Evolutionary conservation across 345 rosid species (phyloP).

Genomic region (Crucihimalaya himalaica): DNA sequence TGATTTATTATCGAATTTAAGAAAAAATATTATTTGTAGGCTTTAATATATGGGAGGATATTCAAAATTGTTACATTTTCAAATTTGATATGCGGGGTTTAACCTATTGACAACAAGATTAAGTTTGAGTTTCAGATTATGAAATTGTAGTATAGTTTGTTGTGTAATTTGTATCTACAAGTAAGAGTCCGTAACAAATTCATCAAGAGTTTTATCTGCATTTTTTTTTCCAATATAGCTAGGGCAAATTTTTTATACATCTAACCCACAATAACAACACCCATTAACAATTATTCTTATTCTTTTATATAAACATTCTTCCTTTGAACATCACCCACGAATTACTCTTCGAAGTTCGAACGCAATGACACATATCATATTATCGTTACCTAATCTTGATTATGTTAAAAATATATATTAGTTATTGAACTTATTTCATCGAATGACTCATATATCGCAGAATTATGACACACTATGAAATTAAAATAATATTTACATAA

Average conservation of each 20-base stretch:
- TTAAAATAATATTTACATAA: constrained; percentile 22
- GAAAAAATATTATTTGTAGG: not conserved
- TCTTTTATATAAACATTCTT: not conserved
- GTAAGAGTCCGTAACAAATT: not conserved
- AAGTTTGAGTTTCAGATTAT: not conserved
- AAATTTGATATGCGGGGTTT: not conserved
- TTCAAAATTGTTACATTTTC: not conserved
- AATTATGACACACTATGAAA: constrained; percentile 13
- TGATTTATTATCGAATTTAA: not conserved
- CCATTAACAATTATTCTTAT: not conserved
- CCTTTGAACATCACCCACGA: constrained; percentile 21
- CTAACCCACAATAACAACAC: constrained; percentile 24
- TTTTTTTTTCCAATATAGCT: not conserved
- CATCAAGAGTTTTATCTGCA: not conserved
- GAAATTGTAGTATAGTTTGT: not conserved
- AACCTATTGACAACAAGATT: not conserved
- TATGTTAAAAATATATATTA: not conserved
- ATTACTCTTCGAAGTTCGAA: constrained; percentile 35
- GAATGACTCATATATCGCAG: constrained; percentile 33
- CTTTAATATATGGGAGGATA: not conserved
- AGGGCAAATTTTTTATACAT: constrained; percentile 24
- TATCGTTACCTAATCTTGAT: constrained; percentile 36
- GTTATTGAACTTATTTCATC: not conserved
- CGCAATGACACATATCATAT: constrained; percentile 33
- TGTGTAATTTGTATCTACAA: not conserved